Evolutionary conservation across 768 basidiomycete species (phyloP).

Genomic region (Chalciporus piperatus): DNA sequence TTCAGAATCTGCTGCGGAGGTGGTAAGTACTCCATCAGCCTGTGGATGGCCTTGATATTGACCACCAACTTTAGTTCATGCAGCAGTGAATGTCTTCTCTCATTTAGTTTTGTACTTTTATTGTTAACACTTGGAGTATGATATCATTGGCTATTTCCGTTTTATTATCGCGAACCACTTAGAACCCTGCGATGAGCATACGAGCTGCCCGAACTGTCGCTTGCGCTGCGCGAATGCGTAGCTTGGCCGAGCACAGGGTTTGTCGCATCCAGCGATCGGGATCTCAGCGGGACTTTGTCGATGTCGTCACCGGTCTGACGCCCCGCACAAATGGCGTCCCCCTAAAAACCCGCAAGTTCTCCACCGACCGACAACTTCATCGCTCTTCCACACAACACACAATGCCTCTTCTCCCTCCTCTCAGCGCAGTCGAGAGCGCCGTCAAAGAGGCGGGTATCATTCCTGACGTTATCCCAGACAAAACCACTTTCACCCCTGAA

Average conservation of each 20-base stretch:
- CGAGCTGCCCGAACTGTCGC: neutral
- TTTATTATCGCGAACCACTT: neutral
- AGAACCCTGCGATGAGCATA: neutral
- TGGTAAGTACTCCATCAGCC: slow-evolving; percentile 40
- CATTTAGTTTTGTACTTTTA: neutral
- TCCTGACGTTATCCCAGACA: slow-evolving; percentile 30
- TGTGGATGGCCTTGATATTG: neutral
- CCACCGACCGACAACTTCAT: neutral
- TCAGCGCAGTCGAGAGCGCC: slow-evolving; percentile 17
- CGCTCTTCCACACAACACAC: neutral
- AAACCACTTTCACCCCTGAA: slow-evolving; percentile 24
- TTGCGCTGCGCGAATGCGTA: neutral
- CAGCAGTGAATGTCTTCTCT: slow-evolving; percentile 10
- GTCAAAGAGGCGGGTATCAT: slow-evolving; percentile 22
- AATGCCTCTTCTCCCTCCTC: slow-evolving; percentile 28
- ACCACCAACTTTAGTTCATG: slow-evolving; percentile 20
- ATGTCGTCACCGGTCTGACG: slow-evolving; percentile 9
- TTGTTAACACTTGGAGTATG: neutral
- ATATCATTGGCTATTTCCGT: neutral
- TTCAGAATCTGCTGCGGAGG: slow-evolving; percentile 50
- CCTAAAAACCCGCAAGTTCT: neutral
- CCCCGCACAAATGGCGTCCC: neutral
- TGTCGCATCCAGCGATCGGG: neutral
- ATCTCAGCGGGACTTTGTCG: slow-evolving; percentile 2
- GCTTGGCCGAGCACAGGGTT: neutral